Evolutionary conservation across 495 filamentous ascomycete species (phyloP).

Genomic region (Evansstolkia leycettana): DNA sequence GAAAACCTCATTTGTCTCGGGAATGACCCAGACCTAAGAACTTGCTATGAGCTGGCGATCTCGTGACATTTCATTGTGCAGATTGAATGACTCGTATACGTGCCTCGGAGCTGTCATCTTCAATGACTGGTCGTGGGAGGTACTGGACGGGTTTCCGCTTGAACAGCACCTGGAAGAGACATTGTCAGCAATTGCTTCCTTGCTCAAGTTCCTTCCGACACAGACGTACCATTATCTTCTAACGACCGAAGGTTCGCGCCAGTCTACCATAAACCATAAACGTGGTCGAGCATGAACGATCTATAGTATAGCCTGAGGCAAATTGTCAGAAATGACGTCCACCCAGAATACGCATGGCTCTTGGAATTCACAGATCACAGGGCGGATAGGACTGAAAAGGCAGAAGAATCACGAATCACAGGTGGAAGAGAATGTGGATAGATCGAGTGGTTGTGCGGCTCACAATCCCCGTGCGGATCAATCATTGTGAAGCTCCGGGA

Average conservation of each 20-base stretch:
- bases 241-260: slow-evolving; percentile 13
- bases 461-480: no score
- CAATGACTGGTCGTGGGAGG: slow-evolving; percentile 55
- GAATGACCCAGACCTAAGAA: slow-evolving; percentile 77
- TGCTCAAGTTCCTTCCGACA: background rate
- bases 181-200: slow-evolving; percentile 14
- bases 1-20: slow-evolving; percentile 84
- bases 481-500: no score
- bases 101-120: slow-evolving; percentile 75
- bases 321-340: background rate
- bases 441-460: background rate
- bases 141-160: slow-evolving; percentile 93
- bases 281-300: slow-evolving; percentile 11
- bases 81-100: slow-evolving; percentile 6
- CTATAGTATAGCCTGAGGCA: slow-evolving; percentile 11
- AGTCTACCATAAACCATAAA: slow-evolving; percentile 16
- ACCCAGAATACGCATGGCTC: no score
- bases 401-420: slow-evolving; percentile 1
- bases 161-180: slow-evolving; percentile 61
- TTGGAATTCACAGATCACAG: background rate
- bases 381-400: background rate
- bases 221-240: slow-evolving; percentile 28
- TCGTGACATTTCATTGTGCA: background rate
- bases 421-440: slow-evolving; percentile 3
- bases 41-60: slow-evolving; percentile 2